Evolutionary conservation across 2,329 filamentous ascomycete genomes (phyloP).

Genomic region (Aureobasidium lini): DNA sequence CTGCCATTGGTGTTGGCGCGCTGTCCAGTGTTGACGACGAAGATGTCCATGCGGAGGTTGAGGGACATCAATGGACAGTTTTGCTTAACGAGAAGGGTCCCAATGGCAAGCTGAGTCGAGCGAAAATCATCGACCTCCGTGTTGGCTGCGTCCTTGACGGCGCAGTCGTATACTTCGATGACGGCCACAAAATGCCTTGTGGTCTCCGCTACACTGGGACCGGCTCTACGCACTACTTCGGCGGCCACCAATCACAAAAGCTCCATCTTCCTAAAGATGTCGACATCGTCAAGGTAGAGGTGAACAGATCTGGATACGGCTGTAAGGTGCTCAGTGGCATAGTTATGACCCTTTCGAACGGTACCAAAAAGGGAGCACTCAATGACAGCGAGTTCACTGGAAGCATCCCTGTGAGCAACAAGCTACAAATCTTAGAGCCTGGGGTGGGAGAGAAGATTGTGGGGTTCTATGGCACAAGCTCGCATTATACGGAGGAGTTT

Average conservation of each 20-base stretch:
- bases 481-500: slow-evolving; percentile 33
- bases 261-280: slow-evolving; percentile 24
- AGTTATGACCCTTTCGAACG: slow-evolving; percentile 26
- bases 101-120: slow-evolving; percentile 31
- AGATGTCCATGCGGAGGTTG: not conserved
- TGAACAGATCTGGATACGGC: slow-evolving; percentile 18
- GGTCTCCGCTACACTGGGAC: slow-evolving; percentile 27
- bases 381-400: slow-evolving; percentile 18
- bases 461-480: slow-evolving; percentile 40
- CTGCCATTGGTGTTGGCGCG: slow-evolving; percentile 18
- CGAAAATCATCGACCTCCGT: slow-evolving; percentile 38
- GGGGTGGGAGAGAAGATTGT: slow-evolving; percentile 34
- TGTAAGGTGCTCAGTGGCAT: slow-evolving; percentile 23
- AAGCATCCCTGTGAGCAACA: not conserved
- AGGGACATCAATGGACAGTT: slow-evolving; percentile 14
- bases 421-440: slow-evolving; percentile 26
- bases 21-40: not conserved
- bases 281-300: slow-evolving; percentile 27
- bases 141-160: slow-evolving; percentile 40
- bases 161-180: slow-evolving; percentile 38
- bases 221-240: slow-evolving; percentile 26
- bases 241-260: slow-evolving; percentile 27
- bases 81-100: slow-evolving; percentile 20
- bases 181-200: slow-evolving; percentile 38
- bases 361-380: slow-evolving; percentile 26